These are phyloP conservation scores for Gnomoniopsis sp. DNA, from an alignment of 2,329 filamentous ascomycete genomes.

Conservation along the genomic window DNA sequence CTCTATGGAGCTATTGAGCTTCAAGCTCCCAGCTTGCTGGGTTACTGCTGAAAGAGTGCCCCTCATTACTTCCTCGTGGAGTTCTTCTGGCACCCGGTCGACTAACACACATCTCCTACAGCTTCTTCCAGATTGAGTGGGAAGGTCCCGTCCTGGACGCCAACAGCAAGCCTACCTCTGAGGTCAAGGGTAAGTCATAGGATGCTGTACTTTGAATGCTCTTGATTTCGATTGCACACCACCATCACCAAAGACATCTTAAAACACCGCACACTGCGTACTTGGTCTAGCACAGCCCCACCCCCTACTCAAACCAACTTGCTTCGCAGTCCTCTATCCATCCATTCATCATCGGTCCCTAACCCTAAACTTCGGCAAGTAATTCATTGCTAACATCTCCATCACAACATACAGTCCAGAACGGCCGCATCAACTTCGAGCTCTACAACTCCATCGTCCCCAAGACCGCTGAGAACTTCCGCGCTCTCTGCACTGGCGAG, in stretches of 20 bases:
- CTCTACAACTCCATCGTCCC: conserved; percentile 85
- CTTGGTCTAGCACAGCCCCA: not conserved
- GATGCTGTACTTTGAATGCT: not conserved
- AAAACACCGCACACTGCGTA: not conserved
- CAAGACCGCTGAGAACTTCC: conserved; percentile 85
- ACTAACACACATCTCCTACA: conserved; percentile 25
- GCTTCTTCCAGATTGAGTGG: conserved; percentile 73
- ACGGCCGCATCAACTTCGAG: conserved; percentile 81
- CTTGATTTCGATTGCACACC: conserved; percentile 8
- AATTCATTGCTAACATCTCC: not conserved
- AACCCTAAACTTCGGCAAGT: conserved; percentile 7
- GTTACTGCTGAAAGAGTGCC: not conserved
- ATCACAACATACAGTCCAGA: conserved; percentile 56
- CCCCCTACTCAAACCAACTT: not conserved
- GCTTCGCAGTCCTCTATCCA: not conserved
- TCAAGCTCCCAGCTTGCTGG: not conserved
- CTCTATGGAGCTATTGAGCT: not conserved
- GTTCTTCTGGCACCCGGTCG: conserved; percentile 8
- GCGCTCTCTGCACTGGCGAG: conserved; percentile 74
- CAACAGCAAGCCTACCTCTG: conserved; percentile 50
- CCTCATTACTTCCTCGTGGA: not conserved
- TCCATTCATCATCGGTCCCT: not conserved
- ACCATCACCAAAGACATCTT: not conserved
- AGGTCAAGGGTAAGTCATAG: conserved; percentile 54
- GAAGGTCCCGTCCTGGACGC: conserved; percentile 67